Conservation (phyloP, 345 rosid species). For the Euclidium syriacum region DNA sequence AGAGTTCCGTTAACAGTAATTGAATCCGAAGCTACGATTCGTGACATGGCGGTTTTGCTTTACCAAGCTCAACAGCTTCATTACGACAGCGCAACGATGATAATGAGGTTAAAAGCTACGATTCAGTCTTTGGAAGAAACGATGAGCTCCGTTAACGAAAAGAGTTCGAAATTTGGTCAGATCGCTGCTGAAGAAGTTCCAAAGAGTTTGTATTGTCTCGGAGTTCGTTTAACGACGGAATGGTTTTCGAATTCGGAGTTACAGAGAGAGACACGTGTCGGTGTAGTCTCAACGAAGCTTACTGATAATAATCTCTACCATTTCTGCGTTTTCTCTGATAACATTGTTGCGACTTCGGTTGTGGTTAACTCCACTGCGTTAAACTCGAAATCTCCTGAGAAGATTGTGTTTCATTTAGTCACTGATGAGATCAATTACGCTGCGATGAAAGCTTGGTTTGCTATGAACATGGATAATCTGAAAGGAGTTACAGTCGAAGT, state of each 20-base stretch:
- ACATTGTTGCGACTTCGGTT: slow-evolving; percentile 85
- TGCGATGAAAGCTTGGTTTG: slow-evolving; percentile 88
- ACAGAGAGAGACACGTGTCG: slow-evolving; percentile 35
- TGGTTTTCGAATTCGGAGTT: slow-evolving; percentile 59
- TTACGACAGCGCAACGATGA: slow-evolving; percentile 91
- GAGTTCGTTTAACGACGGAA: slow-evolving; percentile 67
- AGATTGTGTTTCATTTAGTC: slow-evolving; percentile 76
- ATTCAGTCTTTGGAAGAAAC: slow-evolving; percentile 82
- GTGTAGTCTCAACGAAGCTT: slow-evolving; percentile 42
- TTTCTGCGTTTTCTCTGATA: slow-evolving; percentile 86
- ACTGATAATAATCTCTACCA: slow-evolving; percentile 59
- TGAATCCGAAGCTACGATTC: slow-evolving; percentile 73
- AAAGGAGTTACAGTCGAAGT: slow-evolving; percentile 76
- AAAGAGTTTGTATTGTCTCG: slow-evolving; percentile 88
- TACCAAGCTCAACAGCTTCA: slow-evolving; percentile 87
- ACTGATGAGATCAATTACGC: slow-evolving; percentile 80
- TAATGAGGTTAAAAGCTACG: slow-evolving; percentile 83
- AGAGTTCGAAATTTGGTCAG: slow-evolving; percentile 89
- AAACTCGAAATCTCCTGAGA: slow-evolving; percentile 56
- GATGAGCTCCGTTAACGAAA: slow-evolving; percentile 58
- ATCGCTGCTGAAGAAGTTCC: slow-evolving; percentile 97
- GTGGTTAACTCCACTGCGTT: slow-evolving; percentile 84
- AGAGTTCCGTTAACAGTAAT: slow-evolving; percentile 56
- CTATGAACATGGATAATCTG: slow-evolving; percentile 47
- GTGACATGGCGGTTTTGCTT: slow-evolving; percentile 80